Base-by-base conservation (phyloP, 2,329 filamentous ascomycete species). In the Bimuria novae-zelandiae region DNA sequence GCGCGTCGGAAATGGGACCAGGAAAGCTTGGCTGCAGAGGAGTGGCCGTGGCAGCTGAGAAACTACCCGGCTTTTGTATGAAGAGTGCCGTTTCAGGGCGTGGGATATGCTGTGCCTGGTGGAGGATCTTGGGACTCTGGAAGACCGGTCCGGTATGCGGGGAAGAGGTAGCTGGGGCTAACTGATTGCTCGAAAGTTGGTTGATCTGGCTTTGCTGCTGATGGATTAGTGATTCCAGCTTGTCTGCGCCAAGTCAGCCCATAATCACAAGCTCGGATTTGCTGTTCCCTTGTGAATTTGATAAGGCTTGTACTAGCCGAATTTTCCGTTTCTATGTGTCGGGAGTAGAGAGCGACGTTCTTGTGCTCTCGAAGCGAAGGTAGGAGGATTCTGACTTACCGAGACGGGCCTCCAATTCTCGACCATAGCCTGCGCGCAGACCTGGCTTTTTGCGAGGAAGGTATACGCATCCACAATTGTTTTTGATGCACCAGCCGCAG, bases 401-500 rank as follows among this genome's bases (percentile, higher is more conserved):
- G 69, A 79, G 71, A 76, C 84, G 65, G 72, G 81, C 71, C 79
- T 85, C 84, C 4, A 87, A 78, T 71, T 87, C 84, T 45, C 84
- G 76, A 12, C 83, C 83, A 69, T 86, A 86, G 39, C 84, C 85
- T 61, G 85, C 75, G 46, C 79, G 73, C 48, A 81, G 77, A 2
- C 87, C 87, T 7, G 87, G 86, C 69, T 89, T 89, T 75, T 89
- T 88, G 36, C 87, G 79, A 63, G 88, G 86, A 55, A 84, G 84
- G 68, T 89, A 89, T 55, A 69, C 84, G 68, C 87, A 89, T 36
- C 79, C 62, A 58, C 87, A 83, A 52, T 82, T 81, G 70, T 89
- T 88, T 45, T 86, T 83, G 44, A 83, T 75, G 69, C 87, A 90
- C 87, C 87, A 89, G 19, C 86, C 86, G 72, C 87, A 89, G n/a